Conservation (phyloP, 352 stramenopile species). For the Phytophthora europaea region DNA sequence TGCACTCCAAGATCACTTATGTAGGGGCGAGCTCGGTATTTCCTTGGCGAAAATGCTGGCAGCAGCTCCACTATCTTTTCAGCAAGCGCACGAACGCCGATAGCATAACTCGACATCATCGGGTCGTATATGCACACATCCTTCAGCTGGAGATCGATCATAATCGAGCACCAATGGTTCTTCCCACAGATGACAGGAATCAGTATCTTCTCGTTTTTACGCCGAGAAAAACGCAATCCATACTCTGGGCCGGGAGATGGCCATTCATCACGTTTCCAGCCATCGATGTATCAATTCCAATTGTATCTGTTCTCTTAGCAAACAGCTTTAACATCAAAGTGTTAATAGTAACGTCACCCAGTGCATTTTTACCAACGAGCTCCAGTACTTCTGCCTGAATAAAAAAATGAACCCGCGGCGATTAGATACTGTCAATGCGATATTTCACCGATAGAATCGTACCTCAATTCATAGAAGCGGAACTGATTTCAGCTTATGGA, state of each 20-base stretch:
- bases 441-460: not conserved
- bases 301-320: not conserved
- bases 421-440: not conserved
- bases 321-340: constrained; percentile 1
- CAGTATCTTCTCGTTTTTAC: not conserved
- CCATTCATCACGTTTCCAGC: too few relatives aligned
- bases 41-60: not conserved
- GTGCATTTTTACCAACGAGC: not conserved
- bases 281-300: too few relatives aligned
- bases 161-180: constrained; percentile 1
- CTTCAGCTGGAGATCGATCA: not conserved
- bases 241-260: too few relatives aligned
- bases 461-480: constrained; percentile 1
- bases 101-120: not conserved
- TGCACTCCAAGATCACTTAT: not conserved
- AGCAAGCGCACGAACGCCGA: not conserved
- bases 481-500: not conserved
- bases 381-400: constrained; percentile 4
- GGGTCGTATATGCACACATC: too few relatives aligned
- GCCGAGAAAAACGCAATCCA: too few relatives aligned
- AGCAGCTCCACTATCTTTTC: not conserved
- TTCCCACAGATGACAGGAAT: not conserved
- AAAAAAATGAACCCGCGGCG: not conserved
- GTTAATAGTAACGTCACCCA: not conserved
- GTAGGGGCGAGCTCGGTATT: not conserved